Base-by-base conservation (phyloP, 2,329 filamentous ascomycete genomes). In the Aspergillus texensis region DNA sequence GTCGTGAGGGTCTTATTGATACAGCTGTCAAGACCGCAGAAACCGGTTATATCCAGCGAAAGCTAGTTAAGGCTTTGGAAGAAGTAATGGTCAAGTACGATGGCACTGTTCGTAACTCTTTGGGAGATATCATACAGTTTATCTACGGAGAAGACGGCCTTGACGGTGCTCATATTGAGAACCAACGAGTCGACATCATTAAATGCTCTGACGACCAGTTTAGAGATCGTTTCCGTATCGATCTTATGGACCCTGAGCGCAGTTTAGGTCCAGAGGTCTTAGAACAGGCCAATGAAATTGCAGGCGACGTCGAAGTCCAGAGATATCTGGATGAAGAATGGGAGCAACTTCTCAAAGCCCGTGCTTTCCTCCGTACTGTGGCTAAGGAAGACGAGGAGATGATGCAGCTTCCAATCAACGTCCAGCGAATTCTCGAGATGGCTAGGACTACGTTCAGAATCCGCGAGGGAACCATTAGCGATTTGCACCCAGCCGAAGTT, bases 21-120 rank as follows among this genome's bases (percentile, higher is more conserved):
- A 99, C 95, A 58, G 95, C 95, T 69, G 96, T 99, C 81, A 99
- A 99, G 86, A 99, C 95, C 68, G 95, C 95, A 24, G 96, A 99
- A 80, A 99, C 96, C 62, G 95, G 95, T 81, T 99, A 99, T 78
- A 99, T 99, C 69, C 96, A 99, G 80, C 92, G 95, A 81, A 93
- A 96, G 84, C 86, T 99, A 53, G 95, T 99, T 74, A 99, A 99
- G 81, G 96, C 96, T 12, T 86, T 99, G 3, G 95, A 99, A 85
- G 95, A 99, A 78, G 91, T 98, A 59, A 97, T 94, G 83, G 94
- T 94, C 64, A 96, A 96, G 75, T 99, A 99, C 75, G 95, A 99
- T 72, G 94, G 94, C 67, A 99, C 95, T 6, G 93, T 99, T 32
- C 91, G 95, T 64, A 99, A 99, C 80, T 99, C 95, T 2, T 85